Conservation (phyloP, 352 stramenopile species). For the Globisporangium cylindrosporum region DNA sequence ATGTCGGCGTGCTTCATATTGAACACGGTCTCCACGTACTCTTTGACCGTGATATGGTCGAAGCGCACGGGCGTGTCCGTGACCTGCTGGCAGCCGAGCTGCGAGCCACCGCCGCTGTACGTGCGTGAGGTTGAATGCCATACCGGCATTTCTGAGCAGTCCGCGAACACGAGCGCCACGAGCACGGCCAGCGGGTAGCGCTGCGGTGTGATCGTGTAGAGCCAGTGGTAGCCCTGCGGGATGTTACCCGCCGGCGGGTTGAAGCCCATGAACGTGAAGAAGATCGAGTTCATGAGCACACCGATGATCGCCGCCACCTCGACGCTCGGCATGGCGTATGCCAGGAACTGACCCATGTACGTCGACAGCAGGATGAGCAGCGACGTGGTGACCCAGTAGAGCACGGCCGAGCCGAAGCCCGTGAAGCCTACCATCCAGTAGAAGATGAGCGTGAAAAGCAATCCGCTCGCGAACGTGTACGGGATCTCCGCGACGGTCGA, state of each 20-base stretch:
- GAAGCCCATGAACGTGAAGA: conserved; percentile 51
- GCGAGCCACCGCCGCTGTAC: too few species aligned
- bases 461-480: conserved; percentile 23
- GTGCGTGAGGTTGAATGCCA: background rate
- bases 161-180: conserved; percentile 8
- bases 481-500: conserved; percentile 73
- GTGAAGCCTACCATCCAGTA: conserved; percentile 27
- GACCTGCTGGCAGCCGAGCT: background rate
- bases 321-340: conserved; percentile 14
- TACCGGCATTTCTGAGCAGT: conserved; percentile 3
- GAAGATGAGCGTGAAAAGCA: conserved; percentile 25
- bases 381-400: conserved; percentile 17
- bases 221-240: conserved; percentile 14
- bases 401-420: conserved; percentile 12
- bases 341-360: conserved; percentile 20
- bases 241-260: conserved; percentile 26
- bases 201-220: conserved; percentile 25
- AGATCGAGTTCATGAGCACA: conserved; percentile 34
- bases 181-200: conserved; percentile 19
- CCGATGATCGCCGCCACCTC: conserved; percentile 19
- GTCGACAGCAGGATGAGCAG: conserved; percentile 19
- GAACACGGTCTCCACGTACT: conserved; percentile 21
- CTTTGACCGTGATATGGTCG: conserved; percentile 11
- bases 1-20: conserved; percentile 24
- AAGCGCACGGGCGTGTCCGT: background rate